Evolutionary conservation across 129 eudicot genomes (phyloP).

Genomic region (Flaveria robusta): DNA sequence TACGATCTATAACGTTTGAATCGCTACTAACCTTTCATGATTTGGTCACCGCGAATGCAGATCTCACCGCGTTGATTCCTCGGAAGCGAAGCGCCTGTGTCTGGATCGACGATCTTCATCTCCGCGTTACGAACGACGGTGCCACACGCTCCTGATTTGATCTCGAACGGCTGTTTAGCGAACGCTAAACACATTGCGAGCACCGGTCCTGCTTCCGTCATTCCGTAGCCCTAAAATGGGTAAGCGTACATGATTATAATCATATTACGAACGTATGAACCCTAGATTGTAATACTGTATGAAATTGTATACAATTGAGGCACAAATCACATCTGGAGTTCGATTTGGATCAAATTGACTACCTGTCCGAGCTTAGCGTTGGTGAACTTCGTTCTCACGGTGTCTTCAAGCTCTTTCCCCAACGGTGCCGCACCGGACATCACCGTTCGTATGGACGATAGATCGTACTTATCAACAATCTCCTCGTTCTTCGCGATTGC

Average conservation of each 20-base stretch:
- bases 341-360: conserved; percentile 3
- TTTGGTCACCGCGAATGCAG: conserved; percentile 87
- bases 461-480: conserved; percentile 60
- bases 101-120: conserved; percentile 86
- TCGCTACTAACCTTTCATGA: conserved; percentile 76
- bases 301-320: background rate
- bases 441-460: conserved; percentile 65
- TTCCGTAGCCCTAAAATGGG: conserved; percentile 82
- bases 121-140: conserved; percentile 85
- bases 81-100: conserved; percentile 59
- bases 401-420: conserved; percentile 86
- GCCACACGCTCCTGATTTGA: conserved; percentile 91
- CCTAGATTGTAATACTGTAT: background rate
- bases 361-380: conserved; percentile 94
- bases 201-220: conserved; percentile 99
- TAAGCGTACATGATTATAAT: background rate
- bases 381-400: conserved; percentile 68
- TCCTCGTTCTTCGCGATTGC: conserved; percentile 72
- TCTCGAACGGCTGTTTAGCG: conserved; percentile 81
- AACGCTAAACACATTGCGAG: conserved; percentile 90
- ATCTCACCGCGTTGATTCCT: conserved; percentile 84
- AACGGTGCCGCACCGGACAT: conserved; percentile 97
- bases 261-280: background rate
- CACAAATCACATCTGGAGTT: background rate
- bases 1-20: background rate